Conservation (phyloP, 2,329 filamentous ascomycete species). For the Exophiala sp. region DNA sequence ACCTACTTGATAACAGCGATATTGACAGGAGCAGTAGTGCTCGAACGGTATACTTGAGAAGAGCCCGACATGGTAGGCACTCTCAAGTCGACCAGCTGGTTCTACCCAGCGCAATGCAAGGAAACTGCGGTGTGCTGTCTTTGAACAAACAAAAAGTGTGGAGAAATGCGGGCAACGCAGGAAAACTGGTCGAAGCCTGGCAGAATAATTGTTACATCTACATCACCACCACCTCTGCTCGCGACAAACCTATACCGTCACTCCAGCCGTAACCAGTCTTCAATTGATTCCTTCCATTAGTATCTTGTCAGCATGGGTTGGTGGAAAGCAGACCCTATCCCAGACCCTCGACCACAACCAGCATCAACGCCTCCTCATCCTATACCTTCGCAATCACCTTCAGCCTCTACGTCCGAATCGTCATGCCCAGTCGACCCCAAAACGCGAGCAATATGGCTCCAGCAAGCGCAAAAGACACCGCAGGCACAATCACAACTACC, state of each 20-base stretch:
- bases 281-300: too few relatives aligned
- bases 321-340: constrained; percentile 30
- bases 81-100: not conserved
- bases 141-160: not conserved
- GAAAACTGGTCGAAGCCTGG: not conserved
- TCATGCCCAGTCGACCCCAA: constrained; percentile 88
- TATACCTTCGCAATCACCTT: constrained; percentile 33
- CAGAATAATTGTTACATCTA: too few relatives aligned
- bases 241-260: too few relatives aligned
- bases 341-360: constrained; percentile 12
- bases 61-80: constrained; percentile 21
- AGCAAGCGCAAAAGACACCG: constrained; percentile 53
- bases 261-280: too few relatives aligned
- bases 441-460: constrained; percentile 80
- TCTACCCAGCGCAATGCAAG: not conserved
- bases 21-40: constrained; percentile 71
- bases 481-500: constrained; percentile 38
- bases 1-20: constrained; percentile 33
- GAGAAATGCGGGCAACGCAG: constrained; percentile 7
- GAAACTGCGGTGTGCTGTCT: not conserved
- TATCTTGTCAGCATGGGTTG: constrained; percentile 23
- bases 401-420: constrained; percentile 32
- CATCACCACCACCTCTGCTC: too few relatives aligned
- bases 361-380: constrained; percentile 28
- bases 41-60: constrained; percentile 71